phyloP scores from a whole-genome alignment of 2,329 filamentous ascomycete species.

The Pseudogymnoascus sp. region DNA sequence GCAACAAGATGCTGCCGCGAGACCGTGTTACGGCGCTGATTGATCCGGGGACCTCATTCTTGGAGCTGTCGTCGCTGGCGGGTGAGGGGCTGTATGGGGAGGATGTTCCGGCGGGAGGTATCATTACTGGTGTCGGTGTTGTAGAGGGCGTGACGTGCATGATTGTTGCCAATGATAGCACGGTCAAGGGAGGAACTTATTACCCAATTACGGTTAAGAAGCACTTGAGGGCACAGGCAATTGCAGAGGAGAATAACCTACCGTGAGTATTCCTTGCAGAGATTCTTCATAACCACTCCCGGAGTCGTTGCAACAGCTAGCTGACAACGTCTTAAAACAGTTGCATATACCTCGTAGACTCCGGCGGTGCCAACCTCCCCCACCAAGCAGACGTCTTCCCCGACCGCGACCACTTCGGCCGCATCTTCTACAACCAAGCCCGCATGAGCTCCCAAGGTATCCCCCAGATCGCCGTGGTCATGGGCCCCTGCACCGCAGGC shows the following conservation, averaged over 20 bases:
- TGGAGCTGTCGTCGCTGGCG: slow-evolving; percentile 89
- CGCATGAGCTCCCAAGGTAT: slow-evolving; percentile 84
- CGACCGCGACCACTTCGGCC: slow-evolving; percentile 83
- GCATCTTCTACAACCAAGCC: slow-evolving; percentile 97
- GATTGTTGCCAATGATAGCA: slow-evolving; percentile 92
- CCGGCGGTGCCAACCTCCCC: slow-evolving; percentile 87
- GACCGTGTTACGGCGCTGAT: slow-evolving; percentile 82
- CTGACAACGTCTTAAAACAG: slow-evolving; percentile 28
- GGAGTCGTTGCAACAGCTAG: not conserved
- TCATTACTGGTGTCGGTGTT: slow-evolving; percentile 85
- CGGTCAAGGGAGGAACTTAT: slow-evolving; percentile 95
- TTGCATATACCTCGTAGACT: slow-evolving; percentile 95
- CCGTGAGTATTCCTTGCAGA: slow-evolving; percentile 40
- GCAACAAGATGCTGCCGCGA: slow-evolving; percentile 89
- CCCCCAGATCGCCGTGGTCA: slow-evolving; percentile 88
- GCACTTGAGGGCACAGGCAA: slow-evolving; percentile 83
- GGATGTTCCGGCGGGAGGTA: slow-evolving; percentile 80
- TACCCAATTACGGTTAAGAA: slow-evolving; percentile 98
- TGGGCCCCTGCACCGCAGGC: slow-evolving; percentile 94
- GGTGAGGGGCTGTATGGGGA: slow-evolving; percentile 83
- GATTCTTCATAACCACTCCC: not conserved
- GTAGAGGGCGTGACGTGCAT: slow-evolving; percentile 88
- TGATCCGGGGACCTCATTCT: slow-evolving; percentile 80
- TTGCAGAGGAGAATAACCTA: slow-evolving; percentile 77
- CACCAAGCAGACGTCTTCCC: slow-evolving; percentile 96